Percentiles rank a stretch among this genome's conserved stretches.
Evolutionary conservation across 208 protist genomes (phyloP).

Genomic region (Balamuthia mandrillaris): DNA sequence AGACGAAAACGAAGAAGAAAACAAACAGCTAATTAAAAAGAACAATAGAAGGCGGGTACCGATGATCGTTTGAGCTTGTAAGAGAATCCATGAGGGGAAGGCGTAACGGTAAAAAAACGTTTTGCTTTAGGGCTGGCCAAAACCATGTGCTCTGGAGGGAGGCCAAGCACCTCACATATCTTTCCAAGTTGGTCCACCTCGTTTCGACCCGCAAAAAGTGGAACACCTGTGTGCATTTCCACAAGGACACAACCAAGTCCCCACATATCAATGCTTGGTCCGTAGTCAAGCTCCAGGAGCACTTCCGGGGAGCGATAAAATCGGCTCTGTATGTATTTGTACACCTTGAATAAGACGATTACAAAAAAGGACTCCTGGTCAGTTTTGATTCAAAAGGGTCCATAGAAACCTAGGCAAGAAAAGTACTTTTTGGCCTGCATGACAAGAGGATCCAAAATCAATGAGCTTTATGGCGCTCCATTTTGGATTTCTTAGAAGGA

Average conservation of each 20-base stretch:
- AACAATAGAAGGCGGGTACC: background rate
- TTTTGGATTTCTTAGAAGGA: constrained; percentile 77
- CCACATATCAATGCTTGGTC: constrained; percentile 95
- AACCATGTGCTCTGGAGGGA: constrained; percentile 73
- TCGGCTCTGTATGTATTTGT: constrained; percentile 93
- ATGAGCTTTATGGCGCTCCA: constrained; percentile 93
- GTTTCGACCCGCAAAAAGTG: constrained; percentile 90
- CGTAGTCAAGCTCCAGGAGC: constrained; percentile 84
- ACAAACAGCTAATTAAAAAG: too few relatives aligned
- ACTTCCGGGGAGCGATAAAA: constrained; percentile 91
- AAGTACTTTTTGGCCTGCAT: constrained; percentile 65
- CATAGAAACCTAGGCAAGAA: too few relatives aligned
- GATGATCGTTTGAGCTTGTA: constrained; percentile 47
- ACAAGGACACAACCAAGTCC: constrained; percentile 95
- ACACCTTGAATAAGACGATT: too few relatives aligned
- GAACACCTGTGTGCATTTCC: constrained; percentile 94
- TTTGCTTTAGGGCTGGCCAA: constrained; percentile 52
- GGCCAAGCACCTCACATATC: constrained; percentile 80
- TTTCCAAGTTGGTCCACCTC: constrained; percentile 90
- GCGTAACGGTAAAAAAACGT: constrained; percentile 48
- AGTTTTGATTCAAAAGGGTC: too few relatives aligned
- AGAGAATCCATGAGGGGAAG: background rate
- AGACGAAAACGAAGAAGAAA: background rate
- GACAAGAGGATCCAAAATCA: constrained; percentile 97
- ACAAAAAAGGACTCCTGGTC: too few relatives aligned